Percentiles rank a stretch among this genome's conserved stretches.
phyloP scores from a whole-genome alignment of 2,329 filamentous ascomycete genomes.

The Colletotrichum orbiculare region DNA sequence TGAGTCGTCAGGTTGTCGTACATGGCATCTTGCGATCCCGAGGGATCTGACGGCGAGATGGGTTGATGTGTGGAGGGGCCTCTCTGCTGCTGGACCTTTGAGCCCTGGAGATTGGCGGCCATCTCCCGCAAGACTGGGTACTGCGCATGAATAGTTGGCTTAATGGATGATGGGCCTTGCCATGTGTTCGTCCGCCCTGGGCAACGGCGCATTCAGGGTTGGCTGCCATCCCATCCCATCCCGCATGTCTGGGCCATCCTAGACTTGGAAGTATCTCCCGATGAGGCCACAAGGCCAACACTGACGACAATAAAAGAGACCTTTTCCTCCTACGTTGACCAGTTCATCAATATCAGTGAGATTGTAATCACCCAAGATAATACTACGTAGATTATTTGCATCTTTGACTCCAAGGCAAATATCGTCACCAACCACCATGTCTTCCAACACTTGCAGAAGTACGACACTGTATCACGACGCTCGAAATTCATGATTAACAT shows the following conservation, averaged over 20 bases:
- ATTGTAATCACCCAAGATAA: not conserved
- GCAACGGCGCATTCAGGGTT: constrained; percentile 29
- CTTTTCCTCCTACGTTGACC: constrained; percentile 16
- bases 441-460: constrained; percentile 29
- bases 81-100: not conserved
- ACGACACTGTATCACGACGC: not conserved
- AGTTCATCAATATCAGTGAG: not conserved
- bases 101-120: constrained; percentile 2
- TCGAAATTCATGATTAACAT: too few species aligned
- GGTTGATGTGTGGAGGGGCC: constrained; percentile 26
- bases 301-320: constrained; percentile 16
- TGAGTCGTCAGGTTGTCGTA: constrained; percentile 29
- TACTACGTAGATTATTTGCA: not conserved
- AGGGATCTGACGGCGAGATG: constrained; percentile 29
- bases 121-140: constrained; percentile 25
- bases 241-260: constrained; percentile 34
- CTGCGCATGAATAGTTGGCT: constrained; percentile 19
- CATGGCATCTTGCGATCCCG: constrained; percentile 29
- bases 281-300: constrained; percentile 41
- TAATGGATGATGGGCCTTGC: constrained; percentile 19
- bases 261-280: constrained; percentile 29
- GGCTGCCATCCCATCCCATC: constrained; percentile 22
- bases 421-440: constrained; percentile 12
- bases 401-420: not conserved
- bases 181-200: constrained; percentile 26